Percentiles rank a stretch among this genome's conserved stretches.
Conservation (phyloP, 2,329 filamentous ascomycete genomes). For the Chalaropsis ovoidea region DNA sequence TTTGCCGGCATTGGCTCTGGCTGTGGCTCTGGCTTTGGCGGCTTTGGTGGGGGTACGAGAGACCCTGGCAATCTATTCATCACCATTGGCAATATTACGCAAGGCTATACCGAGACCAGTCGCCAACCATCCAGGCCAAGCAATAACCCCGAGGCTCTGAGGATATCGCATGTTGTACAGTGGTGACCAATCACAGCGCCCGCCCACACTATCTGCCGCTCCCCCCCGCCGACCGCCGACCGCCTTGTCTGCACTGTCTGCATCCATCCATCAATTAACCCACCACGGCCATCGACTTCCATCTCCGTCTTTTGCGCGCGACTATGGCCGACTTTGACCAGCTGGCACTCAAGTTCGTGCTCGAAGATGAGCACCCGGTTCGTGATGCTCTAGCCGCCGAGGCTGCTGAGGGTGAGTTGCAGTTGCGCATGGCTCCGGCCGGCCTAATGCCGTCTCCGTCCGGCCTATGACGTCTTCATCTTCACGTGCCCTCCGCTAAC, state of each 20-base stretch:
- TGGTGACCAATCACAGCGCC: neutral
- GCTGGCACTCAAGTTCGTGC: conserved; percentile 45
- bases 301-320: neutral
- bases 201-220: no score
- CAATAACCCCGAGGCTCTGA: neutral
- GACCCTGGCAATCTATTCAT: neutral
- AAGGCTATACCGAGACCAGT: neutral
- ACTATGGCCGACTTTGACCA: conserved; percentile 44
- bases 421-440: conserved; percentile 13
- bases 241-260: no score
- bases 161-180: neutral
- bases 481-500: neutral
- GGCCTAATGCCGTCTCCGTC: neutral
- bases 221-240: no score
- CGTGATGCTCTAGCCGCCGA: conserved; percentile 37
- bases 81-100: neutral
- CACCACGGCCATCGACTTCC: no score
- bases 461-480: neutral
- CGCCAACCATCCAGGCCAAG: neutral
- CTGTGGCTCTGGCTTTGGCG: no score
- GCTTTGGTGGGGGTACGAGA: neutral
- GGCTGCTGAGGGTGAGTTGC: conserved; percentile 37
- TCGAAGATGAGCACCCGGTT: conserved; percentile 40
- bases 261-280: no score
- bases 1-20: neutral